Evolutionary conservation across 192 early-diverging fungal genomes (phyloP), one percentile per base, ranked within the genome.

Genomic region (Linnemannia zychae): DNA sequence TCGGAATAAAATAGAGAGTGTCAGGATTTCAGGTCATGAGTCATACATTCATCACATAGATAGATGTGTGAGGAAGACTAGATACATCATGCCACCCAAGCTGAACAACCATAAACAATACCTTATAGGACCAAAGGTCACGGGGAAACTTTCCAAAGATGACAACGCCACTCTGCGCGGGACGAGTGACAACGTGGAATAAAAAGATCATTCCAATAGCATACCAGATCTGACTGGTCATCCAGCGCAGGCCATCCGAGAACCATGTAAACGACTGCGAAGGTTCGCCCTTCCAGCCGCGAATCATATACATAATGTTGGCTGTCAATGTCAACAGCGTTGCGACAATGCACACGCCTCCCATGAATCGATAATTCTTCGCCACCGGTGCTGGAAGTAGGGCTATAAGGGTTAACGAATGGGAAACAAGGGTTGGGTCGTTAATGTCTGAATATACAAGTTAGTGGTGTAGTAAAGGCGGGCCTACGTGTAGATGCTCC

Each of bases 141-240:
- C 83, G n/a, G 0, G 83, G 74, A 72, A 79, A 79, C 70, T 76
- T 85, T 33, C 83, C 83, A 85, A 85, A 85, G 67, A 85, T 24
- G 33, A 85, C 77, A 20, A 85, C 83, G 18, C 83, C 83, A 34
- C 83, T 85, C 78, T 85, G 83, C 6, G 83, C 83, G 5, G 83
- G 83, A 17, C 83, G 77, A 2, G 83, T 85, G 20, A 85, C 83
- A 44, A 85, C 77, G 40, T 85, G 83, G 48, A 85, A 85, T 34
- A 85, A 52, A 67, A 79, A 76, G 37, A 79, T 85, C 83, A 85
- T 85, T 0, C 77, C 83, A 50, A 85, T 79, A 1, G 78, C 83
- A 36, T 85, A 85, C 83, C 83, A 85, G 38, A 85, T 76, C 48
- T 85, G 83, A 60, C 77, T 85, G 20, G 83, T 85, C 70, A 79